Evolutionary conservation across 2,329 filamentous ascomycete species (phyloP), one percentile per base, ranked within the genome.

Genomic region (Trichoderma brevicompactum): DNA sequence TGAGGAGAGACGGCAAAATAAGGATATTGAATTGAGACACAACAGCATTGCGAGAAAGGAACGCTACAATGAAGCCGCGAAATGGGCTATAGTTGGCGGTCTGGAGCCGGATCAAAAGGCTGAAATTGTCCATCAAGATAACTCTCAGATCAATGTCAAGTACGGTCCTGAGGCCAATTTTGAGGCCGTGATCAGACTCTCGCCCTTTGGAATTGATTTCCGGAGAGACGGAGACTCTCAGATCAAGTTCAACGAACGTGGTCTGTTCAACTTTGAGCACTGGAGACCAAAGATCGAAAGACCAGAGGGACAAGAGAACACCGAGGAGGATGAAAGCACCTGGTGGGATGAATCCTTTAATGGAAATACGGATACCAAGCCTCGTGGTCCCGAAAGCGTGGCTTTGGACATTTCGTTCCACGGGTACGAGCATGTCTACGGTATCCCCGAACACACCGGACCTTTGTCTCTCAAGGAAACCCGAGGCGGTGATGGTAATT

Each of bases 341-440:
- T 97, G 93, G 92, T 99, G 95, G 95, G 95, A 99, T 7, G 95
- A 99, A 80, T 87, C 85, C 0, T 99, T 99, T 77, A 94, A 94
- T 69, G 94, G 94, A 67, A 96, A 95, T 76, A 98, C 94, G 0
- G 95, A 99, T 77, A 87, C 89, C 5, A 99, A 99, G 79, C 94
- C 95, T n/a, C 88, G 89, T 73, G 95, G 95, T 1, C 95, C 95
- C 0, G 95, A 99, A 78, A 95, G 94, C 74, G 84, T 99, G 50
- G 93, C 87, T 13, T 79, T 99, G 66, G 95, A 99, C 74, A 94
- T 99, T 71, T 89, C 90, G 0, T 99, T 99, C 78, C 88, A 91
- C 1, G 93, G 91, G 41, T 99, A 97, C 74, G 89, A 91, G 62
- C 90, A 97, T 76, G 94, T 98, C 58, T 98, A 89, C 75, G 95